A percentile compares a stretch with the other conserved stretches of the same genome.
Evolutionary conservation across 495 filamentous ascomycete genomes (phyloP).

Genomic region (Neurospora africana): DNA sequence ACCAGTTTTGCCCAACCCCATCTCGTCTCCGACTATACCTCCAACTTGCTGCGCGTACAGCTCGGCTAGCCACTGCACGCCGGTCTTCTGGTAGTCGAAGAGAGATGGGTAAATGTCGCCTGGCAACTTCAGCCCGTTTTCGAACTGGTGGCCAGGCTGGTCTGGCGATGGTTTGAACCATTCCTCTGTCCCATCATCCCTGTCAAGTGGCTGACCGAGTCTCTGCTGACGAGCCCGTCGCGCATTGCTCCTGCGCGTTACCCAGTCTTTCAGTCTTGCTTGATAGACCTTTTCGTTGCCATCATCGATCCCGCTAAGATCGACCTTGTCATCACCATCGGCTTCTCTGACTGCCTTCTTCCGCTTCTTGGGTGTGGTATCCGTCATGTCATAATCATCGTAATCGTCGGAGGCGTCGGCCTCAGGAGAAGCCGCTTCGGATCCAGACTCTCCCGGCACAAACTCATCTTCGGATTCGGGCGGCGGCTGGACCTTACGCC

Average conservation of each 20-base stretch:
- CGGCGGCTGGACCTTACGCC: conserved; percentile 22
- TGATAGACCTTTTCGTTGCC: conserved; percentile 83
- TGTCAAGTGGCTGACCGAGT: conserved; percentile 19
- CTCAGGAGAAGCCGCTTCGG: conserved; percentile 19
- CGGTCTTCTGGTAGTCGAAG: conserved; percentile 92
- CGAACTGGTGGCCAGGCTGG: conserved; percentile 58
- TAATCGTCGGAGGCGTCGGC: conserved; percentile 20
- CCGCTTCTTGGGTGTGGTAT: conserved; percentile 24
- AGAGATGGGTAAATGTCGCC: conserved; percentile 84
- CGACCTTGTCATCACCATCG: conserved; percentile 42
- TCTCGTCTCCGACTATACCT: conserved; percentile 94
- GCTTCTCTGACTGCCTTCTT: conserved; percentile 28
- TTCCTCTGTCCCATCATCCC: conserved; percentile 48
- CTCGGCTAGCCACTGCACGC: conserved; percentile 95
- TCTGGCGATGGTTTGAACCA: conserved; percentile 82
- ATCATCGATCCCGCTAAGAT: conserved; percentile 74
- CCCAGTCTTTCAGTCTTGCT: conserved; percentile 64
- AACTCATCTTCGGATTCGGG: conserved; percentile 37
- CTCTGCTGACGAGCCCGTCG: conserved; percentile 38
- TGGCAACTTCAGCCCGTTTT: conserved; percentile 67
- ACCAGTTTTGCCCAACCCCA: conserved; percentile 88
- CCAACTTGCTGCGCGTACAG: conserved; percentile 80
- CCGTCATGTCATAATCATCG: conserved; percentile 30
- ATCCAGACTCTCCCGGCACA: conserved; percentile 18
- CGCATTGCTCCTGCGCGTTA: conserved; percentile 54